Conservation (phyloP, 164 flowering plant species). For the grape (Vitis vinifera) region ASM3070453v1 NC_081818.1:774001-774500, state of each 20-base stretch:
- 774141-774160: background rate
- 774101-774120: constrained; percentile 4
- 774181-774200: no score
- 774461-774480: background rate
- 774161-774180: background rate
- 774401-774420: background rate
- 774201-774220: no score
- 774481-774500: background rate
- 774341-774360: no score
- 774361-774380: no score
- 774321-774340: no score
- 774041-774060: constrained; percentile 80
- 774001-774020: constrained; percentile 86
- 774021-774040: constrained; percentile 70
- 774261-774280: no score
- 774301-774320: no score
- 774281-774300: no score
- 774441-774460: background rate
- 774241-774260: no score
- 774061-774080: constrained; percentile 54
- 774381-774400: background rate
- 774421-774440: background rate
- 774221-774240: no score
- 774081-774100: constrained; percentile 77
- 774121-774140: background rate